Conservation (phyloP, 805 yeast genomes). For the Barnettozyma populi region DNA sequence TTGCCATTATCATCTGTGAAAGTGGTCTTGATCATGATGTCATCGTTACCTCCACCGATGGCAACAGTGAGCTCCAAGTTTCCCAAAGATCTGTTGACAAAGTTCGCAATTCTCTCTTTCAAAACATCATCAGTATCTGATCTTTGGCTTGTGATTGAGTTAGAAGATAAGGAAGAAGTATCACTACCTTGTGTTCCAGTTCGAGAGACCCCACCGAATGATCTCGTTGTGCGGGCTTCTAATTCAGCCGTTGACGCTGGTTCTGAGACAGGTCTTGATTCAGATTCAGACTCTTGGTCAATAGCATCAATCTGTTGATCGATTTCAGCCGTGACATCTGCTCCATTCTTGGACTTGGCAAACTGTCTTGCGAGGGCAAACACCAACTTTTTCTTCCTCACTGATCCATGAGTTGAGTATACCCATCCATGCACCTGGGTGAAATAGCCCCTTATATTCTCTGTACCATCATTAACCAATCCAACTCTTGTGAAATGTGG, state of each 20-base stretch:
- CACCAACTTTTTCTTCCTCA: slow-evolving; percentile 65
- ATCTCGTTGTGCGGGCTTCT: not conserved
- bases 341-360: slow-evolving; percentile 35
- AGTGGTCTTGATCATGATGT: slow-evolving; percentile 29
- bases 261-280: not conserved
- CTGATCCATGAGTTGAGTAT: slow-evolving; percentile 60
- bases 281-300: slow-evolving; percentile 22
- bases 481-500: slow-evolving; percentile 46
- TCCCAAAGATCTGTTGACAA: slow-evolving; percentile 63
- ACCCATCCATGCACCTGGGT: slow-evolving; percentile 71
- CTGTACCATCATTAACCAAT: not conserved
- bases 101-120: slow-evolving; percentile 60
- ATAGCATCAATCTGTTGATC: slow-evolving; percentile 32
- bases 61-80: slow-evolving; percentile 48
- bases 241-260: not conserved
- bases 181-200: slow-evolving; percentile 8
- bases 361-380: slow-evolving; percentile 65
- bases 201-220: not conserved
- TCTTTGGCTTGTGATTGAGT: slow-evolving; percentile 2
- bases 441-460: slow-evolving; percentile 33
- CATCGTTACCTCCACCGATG: slow-evolving; percentile 41
- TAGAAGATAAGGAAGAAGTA: slow-evolving; percentile 3
- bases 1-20: slow-evolving; percentile 65
- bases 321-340: slow-evolving; percentile 29
- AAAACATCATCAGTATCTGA: slow-evolving; percentile 41